Percentiles rank a stretch among this genome's conserved stretches.
phyloP scores from a whole-genome alignment of 192 early-diverging fungal species.

The Phycomyces nitens region DNA sequence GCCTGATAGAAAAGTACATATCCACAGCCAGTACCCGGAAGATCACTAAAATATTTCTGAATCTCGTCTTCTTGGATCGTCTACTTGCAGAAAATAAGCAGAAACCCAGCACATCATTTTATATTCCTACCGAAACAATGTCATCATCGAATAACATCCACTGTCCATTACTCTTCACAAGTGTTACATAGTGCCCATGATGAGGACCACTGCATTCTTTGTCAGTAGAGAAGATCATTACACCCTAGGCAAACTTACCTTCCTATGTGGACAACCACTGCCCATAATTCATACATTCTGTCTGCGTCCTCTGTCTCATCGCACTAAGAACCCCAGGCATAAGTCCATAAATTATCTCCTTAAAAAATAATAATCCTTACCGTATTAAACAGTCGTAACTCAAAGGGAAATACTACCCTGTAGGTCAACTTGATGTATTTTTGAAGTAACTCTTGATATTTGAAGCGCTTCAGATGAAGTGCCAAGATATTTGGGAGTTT shows the following conservation, averaged over 20 bases:
- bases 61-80: conserved; percentile 73
- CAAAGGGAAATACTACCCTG: conserved; percentile 90
- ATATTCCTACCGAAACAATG: conserved; percentile 67
- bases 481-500: conserved; percentile 90
- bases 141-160: conserved; percentile 99
- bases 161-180: conserved; percentile 79
- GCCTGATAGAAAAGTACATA: conserved; percentile 83
- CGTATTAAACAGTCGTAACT: conserved; percentile 93
- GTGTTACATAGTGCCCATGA: conserved; percentile 94
- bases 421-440: conserved; percentile 93
- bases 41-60: conserved; percentile 78
- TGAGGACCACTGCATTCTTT: conserved; percentile 70
- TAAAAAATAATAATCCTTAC: conserved; percentile 33
- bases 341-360: not conserved
- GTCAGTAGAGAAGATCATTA: not conserved
- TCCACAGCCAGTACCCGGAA: conserved; percentile 68
- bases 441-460: conserved; percentile 90
- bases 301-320: conserved; percentile 86
- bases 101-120: not conserved
- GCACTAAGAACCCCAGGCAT: conserved; percentile 25
- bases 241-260: conserved; percentile 40
- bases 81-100: conserved; percentile 22
- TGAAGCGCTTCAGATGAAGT: conserved; percentile 96
- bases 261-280: conserved; percentile 93
- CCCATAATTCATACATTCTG: conserved; percentile 83